Evolutionary conservation across 176 grass and related monocot genomes (phyloP), one percentile per base, ranked within the genome.

Genomic region (Eleusine indica): DNA sequence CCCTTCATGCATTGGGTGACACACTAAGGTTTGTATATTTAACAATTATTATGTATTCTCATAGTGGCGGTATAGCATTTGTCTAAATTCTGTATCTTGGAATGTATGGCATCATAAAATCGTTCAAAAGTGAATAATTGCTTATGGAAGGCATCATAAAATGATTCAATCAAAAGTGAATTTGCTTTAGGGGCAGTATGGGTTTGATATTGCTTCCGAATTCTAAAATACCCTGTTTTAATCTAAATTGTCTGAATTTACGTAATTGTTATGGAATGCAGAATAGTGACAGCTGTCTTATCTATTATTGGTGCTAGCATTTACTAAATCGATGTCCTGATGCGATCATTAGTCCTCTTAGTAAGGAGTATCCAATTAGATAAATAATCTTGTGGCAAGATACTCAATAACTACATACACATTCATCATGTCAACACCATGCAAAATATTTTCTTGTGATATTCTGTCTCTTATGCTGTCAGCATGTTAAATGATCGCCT

Each of bases 1-100:
- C 91, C 49, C 75, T 98, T 71, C 96, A 98, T 83, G 96, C 96
- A 66, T 84, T 98, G 77, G 91, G 84, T 1, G 96, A 98, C 66
- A 87, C 93, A 19, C 66, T 98, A 58, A 98, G 95, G 95, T 98
- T 78, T 78, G 88, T 75, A 35, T 15, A 53, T 69, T 61, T 19
- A 64, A 56, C 9, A 53, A 56, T 28, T 52, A 54, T 5, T 51
- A 25, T 7, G 52, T 47, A 49, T 17, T 70, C 11, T 80, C 62
- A 68, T 5, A 44, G 15, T 62, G 19, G 12, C 11, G 54, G 25
- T 64, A 6, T 77, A 4, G 3, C 7, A 28, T 40, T 77, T 25
- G 2, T 41, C 39, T 77, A 46, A 29, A 77, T 44, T 63, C 7
- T 63, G 16, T 72, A 22, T 0, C 7, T 60, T 25, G 21, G 12